Evolutionary conservation across 345 rosid genomes (phyloP).

Genomic region (Bruguiera gymnorhiza): DNA sequence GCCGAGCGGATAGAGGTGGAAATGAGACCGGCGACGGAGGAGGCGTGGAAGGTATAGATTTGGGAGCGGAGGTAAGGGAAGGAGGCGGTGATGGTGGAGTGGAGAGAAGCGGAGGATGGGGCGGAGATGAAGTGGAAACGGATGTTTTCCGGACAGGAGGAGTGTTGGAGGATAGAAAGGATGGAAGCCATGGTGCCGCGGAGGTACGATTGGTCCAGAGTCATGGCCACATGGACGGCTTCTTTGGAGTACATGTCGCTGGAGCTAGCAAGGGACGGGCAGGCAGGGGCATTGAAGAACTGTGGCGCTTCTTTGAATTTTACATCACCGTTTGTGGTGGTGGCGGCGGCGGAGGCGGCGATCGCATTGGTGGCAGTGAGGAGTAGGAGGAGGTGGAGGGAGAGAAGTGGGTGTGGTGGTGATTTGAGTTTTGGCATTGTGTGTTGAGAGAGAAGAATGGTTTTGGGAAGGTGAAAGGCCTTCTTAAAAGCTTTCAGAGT

Average conservation of each 20-base stretch:
- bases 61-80: slow-evolving; percentile 40
- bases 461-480: neutral
- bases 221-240: slow-evolving; percentile 43
- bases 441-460: neutral
- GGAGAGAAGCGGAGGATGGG: slow-evolving; percentile 24
- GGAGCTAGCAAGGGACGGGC: slow-evolving; percentile 11
- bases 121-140: slow-evolving; percentile 38
- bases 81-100: slow-evolving; percentile 27
- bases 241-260: slow-evolving; percentile 11
- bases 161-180: slow-evolving; percentile 37
- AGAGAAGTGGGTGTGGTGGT: neutral
- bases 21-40: slow-evolving; percentile 33
- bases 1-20: slow-evolving; percentile 42
- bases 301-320: slow-evolving; percentile 33
- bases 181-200: slow-evolving; percentile 41
- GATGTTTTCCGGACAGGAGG: slow-evolving; percentile 41
- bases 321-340: neutral
- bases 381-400: neutral
- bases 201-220: slow-evolving; percentile 31
- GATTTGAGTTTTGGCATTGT: slow-evolving; percentile 5
- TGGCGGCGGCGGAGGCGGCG: neutral
- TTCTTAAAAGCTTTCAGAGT: neutral
- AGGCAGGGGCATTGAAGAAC: slow-evolving; percentile 24
- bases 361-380: neutral
- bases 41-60: slow-evolving; percentile 27